A percentile compares a stretch with the other conserved stretches of the same genome.
These are phyloP conservation scores for Nannochloropsis salina DNA, from an alignment of 108 stramenopile genomes.

Conservation along the genomic window DNA sequence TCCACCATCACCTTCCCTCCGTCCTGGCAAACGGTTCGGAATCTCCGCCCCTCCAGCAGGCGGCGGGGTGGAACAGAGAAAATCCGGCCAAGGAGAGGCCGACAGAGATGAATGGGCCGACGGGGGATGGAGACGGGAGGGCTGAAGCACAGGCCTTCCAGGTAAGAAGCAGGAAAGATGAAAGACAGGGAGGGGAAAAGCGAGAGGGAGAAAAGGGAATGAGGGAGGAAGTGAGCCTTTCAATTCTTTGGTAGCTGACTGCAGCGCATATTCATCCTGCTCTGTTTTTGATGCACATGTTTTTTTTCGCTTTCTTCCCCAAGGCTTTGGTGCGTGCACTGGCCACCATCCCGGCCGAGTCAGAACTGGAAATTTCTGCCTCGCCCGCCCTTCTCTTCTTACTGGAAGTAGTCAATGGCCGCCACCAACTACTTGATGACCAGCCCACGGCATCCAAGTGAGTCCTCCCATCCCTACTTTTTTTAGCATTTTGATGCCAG, in stretches of 20 bases:
- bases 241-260: no score
- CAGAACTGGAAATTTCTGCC: background rate
- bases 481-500: background rate
- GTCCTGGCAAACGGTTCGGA: background rate
- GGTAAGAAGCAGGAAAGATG: background rate
- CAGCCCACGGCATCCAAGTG: background rate
- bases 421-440: background rate
- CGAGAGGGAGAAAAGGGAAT: background rate
- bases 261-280: background rate
- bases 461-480: background rate
- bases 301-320: background rate
- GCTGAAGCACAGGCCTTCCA: conserved; percentile 1
- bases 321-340: background rate
- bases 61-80: background rate
- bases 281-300: no score
- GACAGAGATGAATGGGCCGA: background rate
- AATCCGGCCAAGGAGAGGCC: background rate
- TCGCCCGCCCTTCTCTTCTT: background rate
- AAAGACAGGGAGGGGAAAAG: no score
- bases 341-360: background rate
- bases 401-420: background rate
- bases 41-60: background rate
- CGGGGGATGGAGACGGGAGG: background rate
- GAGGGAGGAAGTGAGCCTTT: background rate
- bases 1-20: background rate